A percentile compares a stretch with the other conserved stretches of the same genome.
Evolutionary conservation across 2,329 filamentous ascomycete genomes (phyloP).

Genomic region (Diplodia corticola): DNA sequence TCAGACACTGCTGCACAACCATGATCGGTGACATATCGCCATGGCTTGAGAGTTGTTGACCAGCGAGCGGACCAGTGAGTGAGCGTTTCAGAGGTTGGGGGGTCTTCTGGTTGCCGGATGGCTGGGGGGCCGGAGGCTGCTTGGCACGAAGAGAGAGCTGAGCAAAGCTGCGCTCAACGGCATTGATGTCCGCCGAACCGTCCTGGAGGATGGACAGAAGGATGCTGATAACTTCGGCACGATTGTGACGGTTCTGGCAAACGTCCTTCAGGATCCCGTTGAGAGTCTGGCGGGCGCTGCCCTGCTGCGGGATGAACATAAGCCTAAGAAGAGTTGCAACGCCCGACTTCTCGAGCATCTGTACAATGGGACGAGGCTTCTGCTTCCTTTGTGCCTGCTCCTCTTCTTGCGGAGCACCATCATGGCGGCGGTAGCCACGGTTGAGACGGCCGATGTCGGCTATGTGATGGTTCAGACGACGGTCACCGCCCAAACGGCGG

Average conservation of each 20-base stretch:
- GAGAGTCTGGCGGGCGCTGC: slow-evolving; percentile 78
- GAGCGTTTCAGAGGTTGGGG: slow-evolving; percentile 77
- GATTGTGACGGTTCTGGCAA: slow-evolving; percentile 94
- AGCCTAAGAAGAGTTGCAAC: slow-evolving; percentile 95
- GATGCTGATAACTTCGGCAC: slow-evolving; percentile 89
- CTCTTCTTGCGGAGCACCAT: slow-evolving; percentile 41
- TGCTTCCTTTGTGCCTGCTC: slow-evolving; percentile 60
- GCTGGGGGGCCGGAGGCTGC: slow-evolving; percentile 54
- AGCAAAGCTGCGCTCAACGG: slow-evolving; percentile 92
- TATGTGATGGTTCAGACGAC: slow-evolving; percentile 55
- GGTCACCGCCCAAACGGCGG: slow-evolving; percentile 63
- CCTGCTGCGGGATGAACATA: slow-evolving; percentile 95
- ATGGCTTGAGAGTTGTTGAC: slow-evolving; percentile 50
- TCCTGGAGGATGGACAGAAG: slow-evolving; percentile 93
- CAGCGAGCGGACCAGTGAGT: slow-evolving; percentile 59
- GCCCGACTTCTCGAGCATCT: slow-evolving; percentile 95
- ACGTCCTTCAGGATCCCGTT: slow-evolving; percentile 88
- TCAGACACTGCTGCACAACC: slow-evolving; percentile 93
- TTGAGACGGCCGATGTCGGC: slow-evolving; percentile 33
- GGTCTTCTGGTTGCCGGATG: slow-evolving; percentile 61
- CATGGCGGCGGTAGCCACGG: slow-evolving; percentile 26
- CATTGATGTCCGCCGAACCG: slow-evolving; percentile 87
- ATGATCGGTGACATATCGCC: slow-evolving; percentile 91
- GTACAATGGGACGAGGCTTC: slow-evolving; percentile 79
- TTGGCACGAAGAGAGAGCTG: slow-evolving; percentile 90